Evolutionary conservation across 2,329 filamentous ascomycete species (phyloP).

Genomic region (Xylariaceae sp.): DNA sequence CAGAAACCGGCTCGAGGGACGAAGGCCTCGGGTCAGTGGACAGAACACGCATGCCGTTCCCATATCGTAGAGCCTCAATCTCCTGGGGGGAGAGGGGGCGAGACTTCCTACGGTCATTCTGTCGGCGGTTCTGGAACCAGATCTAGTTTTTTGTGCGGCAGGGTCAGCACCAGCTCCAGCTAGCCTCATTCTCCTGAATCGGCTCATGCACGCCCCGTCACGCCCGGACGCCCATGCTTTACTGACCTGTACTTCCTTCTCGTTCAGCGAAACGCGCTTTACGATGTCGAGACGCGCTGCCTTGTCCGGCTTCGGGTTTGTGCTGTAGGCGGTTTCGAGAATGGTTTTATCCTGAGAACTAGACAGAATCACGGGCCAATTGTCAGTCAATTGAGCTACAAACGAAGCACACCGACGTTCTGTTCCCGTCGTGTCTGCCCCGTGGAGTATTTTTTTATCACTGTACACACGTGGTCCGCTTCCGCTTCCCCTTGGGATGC

Average conservation of each 20-base stretch:
- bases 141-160: constrained; percentile 54
- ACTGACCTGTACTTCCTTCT: constrained; percentile 93
- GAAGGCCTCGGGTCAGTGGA: constrained; percentile 39
- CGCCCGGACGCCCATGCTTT: background rate
- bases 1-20: constrained; percentile 32
- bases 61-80: constrained; percentile 56
- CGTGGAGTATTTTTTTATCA: background rate
- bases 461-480: constrained; percentile 55
- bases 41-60: constrained; percentile 46
- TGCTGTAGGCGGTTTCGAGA: constrained; percentile 77
- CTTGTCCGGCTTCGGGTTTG: constrained; percentile 89
- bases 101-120: constrained; percentile 86
- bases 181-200: constrained; percentile 2
- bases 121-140: constrained; percentile 94
- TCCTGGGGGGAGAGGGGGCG: constrained; percentile 76
- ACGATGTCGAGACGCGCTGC: constrained; percentile 78
- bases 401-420: background rate
- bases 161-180: constrained; percentile 21
- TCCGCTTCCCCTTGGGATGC: constrained; percentile 57
- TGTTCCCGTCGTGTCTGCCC: background rate
- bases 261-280: constrained; percentile 76
- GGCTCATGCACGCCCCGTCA: background rate
- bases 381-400: constrained; percentile 9
- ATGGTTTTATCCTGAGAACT: constrained; percentile 86
- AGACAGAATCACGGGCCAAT: constrained; percentile 12